Evolutionary conservation across 2,329 filamentous ascomycete genomes (phyloP), one percentile per base, ranked within the genome.

Genomic region (Epichloe elymi): DNA sequence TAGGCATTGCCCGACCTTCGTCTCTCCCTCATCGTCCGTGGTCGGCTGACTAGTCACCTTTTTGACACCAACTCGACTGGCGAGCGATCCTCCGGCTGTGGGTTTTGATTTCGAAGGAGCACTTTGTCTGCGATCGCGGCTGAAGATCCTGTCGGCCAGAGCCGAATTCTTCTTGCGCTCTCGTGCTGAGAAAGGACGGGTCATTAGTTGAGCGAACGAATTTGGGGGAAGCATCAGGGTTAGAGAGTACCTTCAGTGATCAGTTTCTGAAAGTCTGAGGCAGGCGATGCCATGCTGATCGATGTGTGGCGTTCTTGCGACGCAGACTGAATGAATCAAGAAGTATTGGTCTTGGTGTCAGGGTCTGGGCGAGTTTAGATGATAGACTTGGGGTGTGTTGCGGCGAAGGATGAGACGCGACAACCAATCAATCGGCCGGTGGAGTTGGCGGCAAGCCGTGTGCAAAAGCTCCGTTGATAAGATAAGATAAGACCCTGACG

Each of bases 111-210:
- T 74, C 42, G 68, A 66, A 6, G 77, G 75, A 39, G 82, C 75
- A 61, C 77, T 83, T 49, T 76, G 67, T 36, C 74, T 68, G 57
- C 82, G 79, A 61, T 78, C 78, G 56, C 68, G 72, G 58, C 78
- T 78, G 58, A 90, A 83, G 61, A 90, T 87, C 61, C 78, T 74
- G 59, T 85, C 75, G 35, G 86, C 86, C n/a, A 88, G 76, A 3
- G 71, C 74, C 62, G 86, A 79, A 58, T 85, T 82, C 69, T 81
- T 83, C 69, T 85, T 85, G 63, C 81, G 79, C 64, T 85, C 76
- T 54, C 85, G 82, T 55, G 74, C 79, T 80, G 58, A 5, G 33
- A 36, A 23, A 14, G 11, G 17, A 35, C 6, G 11, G n/a, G 17
- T 43, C 26, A 37, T 19, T 5, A 46, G 43, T 35, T 19, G 39